Percentiles rank a stretch among this genome's conserved stretches.
phyloP scores from a whole-genome alignment of 1,139 yeast genomes.

The Candida dubliniensis region DNA sequence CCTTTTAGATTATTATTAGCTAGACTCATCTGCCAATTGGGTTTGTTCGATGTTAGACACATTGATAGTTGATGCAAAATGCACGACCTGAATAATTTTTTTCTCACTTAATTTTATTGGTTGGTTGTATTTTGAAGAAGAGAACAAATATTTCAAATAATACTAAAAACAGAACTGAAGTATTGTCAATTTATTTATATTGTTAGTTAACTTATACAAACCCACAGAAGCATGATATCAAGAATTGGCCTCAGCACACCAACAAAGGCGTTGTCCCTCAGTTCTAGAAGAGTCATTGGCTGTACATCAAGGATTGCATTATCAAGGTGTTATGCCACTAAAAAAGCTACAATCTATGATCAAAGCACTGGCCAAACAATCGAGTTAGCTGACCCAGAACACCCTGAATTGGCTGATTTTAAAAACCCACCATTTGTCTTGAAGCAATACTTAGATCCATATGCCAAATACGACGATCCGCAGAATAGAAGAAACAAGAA shows the following conservation, averaged over 20 bases:
- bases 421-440: slow-evolving; percentile 45
- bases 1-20: neutral
- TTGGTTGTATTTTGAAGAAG: slow-evolving; percentile 8
- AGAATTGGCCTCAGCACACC: slow-evolving; percentile 26
- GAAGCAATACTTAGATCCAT: slow-evolving; percentile 69
- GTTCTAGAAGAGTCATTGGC: neutral
- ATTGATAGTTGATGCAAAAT: neutral
- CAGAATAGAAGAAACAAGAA: slow-evolving; percentile 78
- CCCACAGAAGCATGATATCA: slow-evolving; percentile 23
- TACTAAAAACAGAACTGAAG: neutral
- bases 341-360: slow-evolving; percentile 38
- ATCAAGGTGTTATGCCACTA: slow-evolving; percentile 34
- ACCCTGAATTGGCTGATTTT: slow-evolving; percentile 48
- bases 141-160: slow-evolving; percentile 1
- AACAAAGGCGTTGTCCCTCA: slow-evolving; percentile 12
- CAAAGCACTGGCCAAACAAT: slow-evolving; percentile 43
- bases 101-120: slow-evolving; percentile 26
- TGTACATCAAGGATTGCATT: slow-evolving; percentile 1
- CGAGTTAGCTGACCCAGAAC: slow-evolving; percentile 43
- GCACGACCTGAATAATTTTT: slow-evolving; percentile 10
- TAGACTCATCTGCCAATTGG: neutral
- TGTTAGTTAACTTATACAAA: too few species aligned
- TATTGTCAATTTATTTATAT: too few species aligned
- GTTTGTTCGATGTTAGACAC: neutral
- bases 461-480: slow-evolving; percentile 73